phyloP scores from a whole-genome alignment of 1,284 basidiomycete species.

The Ustilago nuda region DNA sequence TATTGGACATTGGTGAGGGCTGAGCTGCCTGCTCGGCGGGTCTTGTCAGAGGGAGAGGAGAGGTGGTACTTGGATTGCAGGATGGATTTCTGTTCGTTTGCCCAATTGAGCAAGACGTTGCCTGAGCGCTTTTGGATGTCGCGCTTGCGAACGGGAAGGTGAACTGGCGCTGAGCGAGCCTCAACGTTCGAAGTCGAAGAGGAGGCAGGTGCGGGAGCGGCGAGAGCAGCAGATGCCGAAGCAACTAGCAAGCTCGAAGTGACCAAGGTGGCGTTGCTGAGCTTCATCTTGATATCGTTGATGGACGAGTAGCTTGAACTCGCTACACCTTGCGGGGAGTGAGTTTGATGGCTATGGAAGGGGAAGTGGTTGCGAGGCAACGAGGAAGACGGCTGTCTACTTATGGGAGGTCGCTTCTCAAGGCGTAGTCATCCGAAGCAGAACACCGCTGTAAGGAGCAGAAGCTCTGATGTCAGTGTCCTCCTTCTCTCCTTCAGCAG shows the following conservation, averaged over 20 bases:
- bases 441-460: background rate
- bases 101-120: conserved; percentile 51
- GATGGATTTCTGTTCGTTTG: conserved; percentile 47
- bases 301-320: background rate
- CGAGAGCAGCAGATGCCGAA: conserved; percentile 20
- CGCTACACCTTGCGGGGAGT: background rate
- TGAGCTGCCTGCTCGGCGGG: conserved; percentile 19
- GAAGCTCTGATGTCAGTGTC: conserved; percentile 16
- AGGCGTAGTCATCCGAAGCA: background rate
- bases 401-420: background rate
- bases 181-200: background rate
- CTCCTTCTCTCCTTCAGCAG: background rate
- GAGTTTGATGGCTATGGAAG: background rate
- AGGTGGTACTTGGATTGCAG: conserved; percentile 56
- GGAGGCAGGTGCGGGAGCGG: conserved; percentile 24
- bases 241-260: conserved; percentile 33
- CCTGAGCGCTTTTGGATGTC: conserved; percentile 23
- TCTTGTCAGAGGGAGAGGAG: conserved; percentile 8
- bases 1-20: conserved; percentile 52
- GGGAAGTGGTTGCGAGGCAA: background rate
- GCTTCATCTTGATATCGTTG: conserved; percentile 23
- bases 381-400: background rate
- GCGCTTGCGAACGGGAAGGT: conserved; percentile 44
- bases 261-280: conserved; percentile 27
- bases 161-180: conserved; percentile 6